Evolutionary conservation across 495 filamentous ascomycete genomes (phyloP).

Genomic region (Hyaloscypha bicolor): DNA sequence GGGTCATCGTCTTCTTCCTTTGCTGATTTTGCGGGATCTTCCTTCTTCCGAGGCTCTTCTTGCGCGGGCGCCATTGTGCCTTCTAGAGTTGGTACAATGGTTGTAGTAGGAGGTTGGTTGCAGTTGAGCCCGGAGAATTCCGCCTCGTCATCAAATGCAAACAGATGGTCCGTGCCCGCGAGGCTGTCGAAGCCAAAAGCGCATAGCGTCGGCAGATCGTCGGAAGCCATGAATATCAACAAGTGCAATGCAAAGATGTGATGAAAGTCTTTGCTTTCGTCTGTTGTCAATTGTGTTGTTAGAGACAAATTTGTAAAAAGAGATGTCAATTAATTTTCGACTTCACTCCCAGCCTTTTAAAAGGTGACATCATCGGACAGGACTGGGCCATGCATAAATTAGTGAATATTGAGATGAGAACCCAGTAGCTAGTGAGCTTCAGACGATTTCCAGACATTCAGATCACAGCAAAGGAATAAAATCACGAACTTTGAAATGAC

Average conservation of each 20-base stretch:
- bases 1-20: slow-evolving; percentile 23
- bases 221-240: neutral
- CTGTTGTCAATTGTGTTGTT: too few relatives aligned
- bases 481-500: too few relatives aligned
- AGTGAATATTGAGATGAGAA: too few relatives aligned
- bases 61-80: neutral
- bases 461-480: too few relatives aligned
- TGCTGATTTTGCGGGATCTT: slow-evolving; percentile 1
- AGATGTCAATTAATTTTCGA: too few relatives aligned
- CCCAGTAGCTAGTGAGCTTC: too few relatives aligned
- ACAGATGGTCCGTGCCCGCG: neutral
- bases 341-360: too few relatives aligned
- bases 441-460: too few relatives aligned
- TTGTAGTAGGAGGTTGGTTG: neutral
- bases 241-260: neutral
- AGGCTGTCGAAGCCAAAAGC: neutral
- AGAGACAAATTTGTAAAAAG: too few relatives aligned
- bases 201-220: neutral
- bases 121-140: neutral
- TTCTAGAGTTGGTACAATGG: neutral
- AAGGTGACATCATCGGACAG: too few relatives aligned
- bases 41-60: neutral
- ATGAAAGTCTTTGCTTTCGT: too few relatives aligned
- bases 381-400: too few relatives aligned
- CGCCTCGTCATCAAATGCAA: neutral